Evolutionary conservation across 208 protist species (phyloP), one percentile per base, ranked within the genome.

Genomic region (Leishmania tropica): DNA sequence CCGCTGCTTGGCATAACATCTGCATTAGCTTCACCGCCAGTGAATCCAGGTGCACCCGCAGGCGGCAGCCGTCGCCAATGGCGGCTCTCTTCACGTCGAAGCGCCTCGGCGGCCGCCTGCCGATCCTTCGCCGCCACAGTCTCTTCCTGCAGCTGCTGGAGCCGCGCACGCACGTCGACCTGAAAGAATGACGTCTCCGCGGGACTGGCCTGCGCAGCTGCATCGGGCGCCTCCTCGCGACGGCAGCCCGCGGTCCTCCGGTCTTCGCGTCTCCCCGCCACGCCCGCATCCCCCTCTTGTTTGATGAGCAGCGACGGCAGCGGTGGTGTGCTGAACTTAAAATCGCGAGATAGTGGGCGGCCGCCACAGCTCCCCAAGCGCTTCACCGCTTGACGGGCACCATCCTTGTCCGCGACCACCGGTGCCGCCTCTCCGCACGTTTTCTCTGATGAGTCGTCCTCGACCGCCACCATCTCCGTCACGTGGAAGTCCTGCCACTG

Each of bases 401-500:
- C 53, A 28, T 31, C 37, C 48, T 62, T 17, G 17, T 28, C 28
- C 53, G 35, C 54, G 54, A 7, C 58, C 35, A 37, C 51, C 10
- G 56, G 37, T 13, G 19, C 37, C 48, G 28, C 53, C 1, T 68
- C 37, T 47, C 45, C 67, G 19, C 58, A 21, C 76, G 13, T 15
- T 35, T 21, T 15, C 37, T 5, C 13, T 15, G 40, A 8, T 42
- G 42, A 19, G 70, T 17, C 60, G n/a, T 8, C 35, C 8, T 75
- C 19, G 1, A 31, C 19, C 6, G 42, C 37, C 54, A 87, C 79
- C 89, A 96, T 93, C 84, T 96, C 93, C 48, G 93, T 96, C 47
- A 96, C 93, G 68, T 88, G 85, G 71, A 96, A 96, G 79, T 96
- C 93, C 54, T 85, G 85, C 91, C 93, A 96, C 11, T 85, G 88